Evolutionary conservation across 345 rosid species (phyloP), one percentile per base, ranked within the genome.

Genomic region (Cardiospermum halicacabum): DNA sequence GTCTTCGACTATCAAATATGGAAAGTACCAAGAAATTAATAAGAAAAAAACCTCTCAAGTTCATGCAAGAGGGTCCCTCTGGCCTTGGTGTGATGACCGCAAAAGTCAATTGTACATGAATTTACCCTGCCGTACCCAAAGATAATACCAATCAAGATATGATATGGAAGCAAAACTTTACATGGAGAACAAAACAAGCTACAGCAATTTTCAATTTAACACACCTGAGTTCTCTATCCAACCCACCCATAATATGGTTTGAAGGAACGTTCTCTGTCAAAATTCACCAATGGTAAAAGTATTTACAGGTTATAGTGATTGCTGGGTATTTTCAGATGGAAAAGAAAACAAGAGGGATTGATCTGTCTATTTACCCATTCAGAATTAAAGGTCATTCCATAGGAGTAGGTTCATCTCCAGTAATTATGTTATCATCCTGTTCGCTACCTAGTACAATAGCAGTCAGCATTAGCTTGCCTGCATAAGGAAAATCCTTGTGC

Each of bases 391-490:
- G 47, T 66, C 53, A 70, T 26, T 58, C 78, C 85, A 80, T 72
- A 2, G 73, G 78, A 16, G 74, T 55, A 58, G 58, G 16, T 6
- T 67, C 65, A 34, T 73, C 80, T 7, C 50, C 73, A 10, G 50
- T 43, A 58, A 40, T 49, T 16, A 56, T 15, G 15, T 1, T 37
- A 7, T 74, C 71, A 22, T 80, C 85, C 24, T 80, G 80, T 27
- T 60, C 73, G 56, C 84, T 77, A 21, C 91, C 96, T 34, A 87
- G 60, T 89, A 82, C 81, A 39, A 89, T 66, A 0, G 97, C 93
- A 48, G 84, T 85, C 74, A 89, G 69, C 96, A 91, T 91, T 30
- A 91, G 80, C 76, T 89, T 91, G 31, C 97, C 97, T 0, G 93
- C 99, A 9, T 89, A 86, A 0, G 96, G 88, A 39, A 80, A 94